Evolutionary conservation across 306 rosid genomes (phyloP).

Genomic region (Cucurbita moschata): DNA sequence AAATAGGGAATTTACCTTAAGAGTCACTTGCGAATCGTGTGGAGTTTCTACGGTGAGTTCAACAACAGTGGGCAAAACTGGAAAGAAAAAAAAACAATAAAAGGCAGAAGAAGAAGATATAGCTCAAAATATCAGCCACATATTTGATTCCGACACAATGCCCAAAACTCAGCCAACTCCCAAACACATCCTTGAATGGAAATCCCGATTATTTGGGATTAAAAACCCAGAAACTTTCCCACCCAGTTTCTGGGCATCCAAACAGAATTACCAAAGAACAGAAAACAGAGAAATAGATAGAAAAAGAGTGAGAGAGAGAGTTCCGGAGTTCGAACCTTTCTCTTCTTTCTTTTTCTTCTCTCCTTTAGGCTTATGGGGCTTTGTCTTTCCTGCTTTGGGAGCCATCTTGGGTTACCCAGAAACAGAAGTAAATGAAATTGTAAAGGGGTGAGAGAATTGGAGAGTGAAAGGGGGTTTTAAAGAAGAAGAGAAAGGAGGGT

Average conservation of each 20-base stretch:
- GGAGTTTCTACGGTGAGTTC: conserved; percentile 61
- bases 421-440: too few relatives aligned
- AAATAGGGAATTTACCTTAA: conserved; percentile 34
- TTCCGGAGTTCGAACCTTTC: conserved; percentile 35
- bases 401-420: conserved; percentile 24
- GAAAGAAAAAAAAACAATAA: background rate
- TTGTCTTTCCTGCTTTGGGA: conserved; percentile 71
- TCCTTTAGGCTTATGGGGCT: conserved; percentile 74
- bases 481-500: background rate
- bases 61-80: conserved; percentile 80
- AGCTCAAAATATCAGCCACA: background rate
- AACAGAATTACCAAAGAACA: background rate
- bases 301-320: background rate
- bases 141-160: background rate
- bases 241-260: background rate
- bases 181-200: too few relatives aligned
- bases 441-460: background rate
- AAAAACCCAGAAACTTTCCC: background rate
- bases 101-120: background rate
- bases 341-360: conserved; percentile 94
- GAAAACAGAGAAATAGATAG: background rate
- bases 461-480: background rate
- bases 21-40: conserved; percentile 55
- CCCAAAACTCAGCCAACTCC: background rate
- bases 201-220: background rate